Evolutionary conservation across 148 eudicot species (phyloP).

Genomic region (Spergularia marina): DNA sequence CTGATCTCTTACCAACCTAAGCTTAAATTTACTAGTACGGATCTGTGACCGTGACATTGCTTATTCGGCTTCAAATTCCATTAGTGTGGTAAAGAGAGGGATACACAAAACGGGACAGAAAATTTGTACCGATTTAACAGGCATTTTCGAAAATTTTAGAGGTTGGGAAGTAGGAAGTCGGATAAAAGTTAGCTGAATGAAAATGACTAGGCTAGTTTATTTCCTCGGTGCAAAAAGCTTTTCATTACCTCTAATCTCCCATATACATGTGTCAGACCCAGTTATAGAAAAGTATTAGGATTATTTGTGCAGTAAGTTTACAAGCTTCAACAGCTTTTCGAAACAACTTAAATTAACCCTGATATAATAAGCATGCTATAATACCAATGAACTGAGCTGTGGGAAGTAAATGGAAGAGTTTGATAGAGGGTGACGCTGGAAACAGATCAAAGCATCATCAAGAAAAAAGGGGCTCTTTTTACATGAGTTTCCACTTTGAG

Average conservation of each 20-base stretch:
- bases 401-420: background rate
- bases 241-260: background rate
- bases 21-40: too few relatives aligned
- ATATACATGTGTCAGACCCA: background rate
- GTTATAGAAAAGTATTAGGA: constrained; percentile 1
- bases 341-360: constrained; percentile 5
- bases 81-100: too few relatives aligned
- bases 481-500: constrained; percentile 9
- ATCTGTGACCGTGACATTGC: too few relatives aligned
- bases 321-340: background rate
- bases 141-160: too few relatives aligned
- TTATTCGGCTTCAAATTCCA: too few relatives aligned
- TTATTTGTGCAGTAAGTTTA: constrained; percentile 13
- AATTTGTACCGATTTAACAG: too few relatives aligned
- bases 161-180: too few relatives aligned
- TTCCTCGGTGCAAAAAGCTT: background rate
- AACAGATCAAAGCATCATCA: background rate
- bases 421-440: too few relatives aligned
- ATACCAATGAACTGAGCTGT: background rate
- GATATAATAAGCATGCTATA: constrained; percentile 8
- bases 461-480: background rate
- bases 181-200: background rate
- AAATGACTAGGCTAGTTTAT: background rate
- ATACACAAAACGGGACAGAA: too few relatives aligned
- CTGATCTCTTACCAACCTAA: too few relatives aligned